Evolutionary conservation across 2,329 filamentous ascomycete species (phyloP).

Genomic region (Exophiala lecanii-corni): DNA sequence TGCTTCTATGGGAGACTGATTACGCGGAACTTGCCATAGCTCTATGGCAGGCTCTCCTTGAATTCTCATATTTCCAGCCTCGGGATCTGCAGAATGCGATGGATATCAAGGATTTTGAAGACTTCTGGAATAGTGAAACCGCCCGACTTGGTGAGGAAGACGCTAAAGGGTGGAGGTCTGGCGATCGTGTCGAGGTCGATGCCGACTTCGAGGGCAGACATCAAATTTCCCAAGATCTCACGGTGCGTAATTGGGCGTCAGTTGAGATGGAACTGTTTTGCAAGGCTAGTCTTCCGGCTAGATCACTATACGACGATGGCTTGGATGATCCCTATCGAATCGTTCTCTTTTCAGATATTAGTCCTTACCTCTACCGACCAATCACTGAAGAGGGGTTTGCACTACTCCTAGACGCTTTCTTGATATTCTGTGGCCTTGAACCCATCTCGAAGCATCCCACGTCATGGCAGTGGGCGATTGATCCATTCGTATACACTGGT

Average conservation of each 20-base stretch:
- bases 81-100: constrained; percentile 11
- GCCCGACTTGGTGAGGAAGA: constrained; percentile 69
- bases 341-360: constrained; percentile 73
- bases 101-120: constrained; percentile 48
- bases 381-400: constrained; percentile 32
- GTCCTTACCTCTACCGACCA: constrained; percentile 51
- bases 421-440: constrained; percentile 64
- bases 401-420: constrained; percentile 63
- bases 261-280: constrained; percentile 24
- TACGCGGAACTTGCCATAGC: constrained; percentile 72
- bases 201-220: constrained; percentile 3
- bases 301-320: constrained; percentile 67
- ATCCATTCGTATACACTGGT: constrained; percentile 65
- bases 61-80: constrained; percentile 63
- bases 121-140: constrained; percentile 85
- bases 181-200: constrained; percentile 13
- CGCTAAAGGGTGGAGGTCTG: constrained; percentile 63
- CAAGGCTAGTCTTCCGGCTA: constrained; percentile 53
- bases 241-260: constrained; percentile 23
- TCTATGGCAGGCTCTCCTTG: constrained; percentile 77
- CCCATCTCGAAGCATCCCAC: constrained; percentile 46
- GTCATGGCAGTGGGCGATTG: constrained; percentile 31
- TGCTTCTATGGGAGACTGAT: constrained; percentile 70
- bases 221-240: constrained; percentile 29
- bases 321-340: constrained; percentile 81